These are phyloP conservation scores for Leptographium radiaticola DNA, from an alignment of 2,329 filamentous ascomycete species.

Conservation along the genomic window DNA sequence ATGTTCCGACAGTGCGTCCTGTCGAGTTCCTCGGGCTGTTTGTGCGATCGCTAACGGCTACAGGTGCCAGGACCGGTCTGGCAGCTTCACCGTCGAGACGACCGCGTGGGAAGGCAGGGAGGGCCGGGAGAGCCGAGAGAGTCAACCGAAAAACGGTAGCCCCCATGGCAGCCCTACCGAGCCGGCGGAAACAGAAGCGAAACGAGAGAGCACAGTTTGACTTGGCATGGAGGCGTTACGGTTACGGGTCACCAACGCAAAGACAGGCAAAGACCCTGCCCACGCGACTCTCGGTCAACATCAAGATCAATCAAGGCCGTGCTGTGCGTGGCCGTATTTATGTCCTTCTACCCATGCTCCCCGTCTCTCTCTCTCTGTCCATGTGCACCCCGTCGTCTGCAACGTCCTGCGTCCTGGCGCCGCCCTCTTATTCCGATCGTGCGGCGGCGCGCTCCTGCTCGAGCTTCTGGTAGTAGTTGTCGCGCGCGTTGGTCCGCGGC, in stretches of 20 bases:
- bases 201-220: no score
- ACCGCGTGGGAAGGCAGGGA: conserved; percentile 43
- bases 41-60: background rate
- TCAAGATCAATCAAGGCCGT: no score
- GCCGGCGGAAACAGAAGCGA: no score
- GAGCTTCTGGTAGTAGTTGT: conserved; percentile 44
- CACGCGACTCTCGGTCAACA: no score
- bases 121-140: background rate
- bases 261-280: no score
- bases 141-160: background rate
- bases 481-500: conserved; percentile 44
- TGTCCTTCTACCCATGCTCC: background rate
- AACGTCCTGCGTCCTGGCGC: background rate
- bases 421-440: conserved; percentile 3
- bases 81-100: conserved; percentile 48
- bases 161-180: no score
- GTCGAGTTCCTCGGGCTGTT: background rate
- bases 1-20: conserved; percentile 45
- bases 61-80: conserved; percentile 46
- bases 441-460: conserved; percentile 40
- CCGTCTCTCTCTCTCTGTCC: background rate
- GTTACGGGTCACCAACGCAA: no score
- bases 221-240: no score
- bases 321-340: no score
- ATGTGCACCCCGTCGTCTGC: background rate